Conservation (phyloP, 1,139 yeast genomes). For the Pichiaceae sp. region DNA sequence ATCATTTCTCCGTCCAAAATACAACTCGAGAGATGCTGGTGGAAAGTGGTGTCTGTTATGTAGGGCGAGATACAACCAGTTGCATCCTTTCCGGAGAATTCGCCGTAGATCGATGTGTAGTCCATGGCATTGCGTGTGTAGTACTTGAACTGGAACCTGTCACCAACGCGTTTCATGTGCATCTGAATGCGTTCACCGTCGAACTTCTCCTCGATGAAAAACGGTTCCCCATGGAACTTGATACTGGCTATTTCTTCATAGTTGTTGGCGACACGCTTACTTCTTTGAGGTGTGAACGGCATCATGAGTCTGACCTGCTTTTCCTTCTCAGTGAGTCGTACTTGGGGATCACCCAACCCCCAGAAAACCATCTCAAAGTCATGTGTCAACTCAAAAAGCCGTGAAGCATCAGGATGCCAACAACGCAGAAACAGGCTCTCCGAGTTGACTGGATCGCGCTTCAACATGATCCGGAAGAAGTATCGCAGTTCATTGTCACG, state of each 20-base stretch:
- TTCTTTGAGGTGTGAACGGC: conserved; percentile 68
- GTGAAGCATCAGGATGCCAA: conserved; percentile 80
- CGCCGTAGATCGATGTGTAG: conserved; percentile 68
- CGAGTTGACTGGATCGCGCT: conserved; percentile 48
- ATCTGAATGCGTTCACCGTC: conserved; percentile 87
- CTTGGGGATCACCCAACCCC: conserved; percentile 42
- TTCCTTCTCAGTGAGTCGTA: conserved; percentile 36
- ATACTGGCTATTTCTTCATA: conserved; percentile 37
- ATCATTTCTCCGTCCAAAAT: conserved; percentile 93
- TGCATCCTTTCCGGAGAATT: conserved; percentile 30
- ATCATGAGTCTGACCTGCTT: conserved; percentile 37
- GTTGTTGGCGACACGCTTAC: conserved; percentile 41
- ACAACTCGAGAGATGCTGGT: conserved; percentile 18
- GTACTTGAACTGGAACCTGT: conserved; percentile 43
- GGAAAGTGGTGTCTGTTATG: conserved; percentile 15
- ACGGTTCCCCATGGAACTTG: conserved; percentile 29
- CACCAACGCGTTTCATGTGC: conserved; percentile 40
- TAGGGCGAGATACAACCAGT: conserved; percentile 40
- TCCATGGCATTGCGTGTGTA: conserved; percentile 67
- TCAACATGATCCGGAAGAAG: conserved; percentile 57
- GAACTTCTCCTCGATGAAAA: conserved; percentile 80
- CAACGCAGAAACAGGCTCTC: conserved; percentile 52
- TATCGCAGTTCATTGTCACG: conserved; percentile 61
- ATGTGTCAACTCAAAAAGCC: conserved; percentile 59
- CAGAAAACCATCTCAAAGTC: conserved; percentile 55